Percentiles rank a stretch among this genome's conserved stretches.
phyloP scores from a whole-genome alignment of 83 land plant genomes.

The Picea engelmannii region DNA sequence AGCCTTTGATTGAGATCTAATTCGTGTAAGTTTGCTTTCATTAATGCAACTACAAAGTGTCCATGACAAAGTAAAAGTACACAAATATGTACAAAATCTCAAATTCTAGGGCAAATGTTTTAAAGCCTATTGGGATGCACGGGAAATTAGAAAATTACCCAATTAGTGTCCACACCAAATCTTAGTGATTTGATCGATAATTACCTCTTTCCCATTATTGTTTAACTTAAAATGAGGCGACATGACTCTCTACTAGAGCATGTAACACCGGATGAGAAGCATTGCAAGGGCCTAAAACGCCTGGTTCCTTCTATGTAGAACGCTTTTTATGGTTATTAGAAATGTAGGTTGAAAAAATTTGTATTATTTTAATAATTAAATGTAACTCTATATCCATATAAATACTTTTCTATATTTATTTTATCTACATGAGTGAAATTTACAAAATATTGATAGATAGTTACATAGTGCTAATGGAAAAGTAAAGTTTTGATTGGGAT shows the following conservation, averaged over 20 bases:
- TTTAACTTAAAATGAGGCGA: constrained; percentile 76
- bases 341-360: too few relatives aligned
- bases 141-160: constrained; percentile 12
- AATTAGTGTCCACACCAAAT: constrained; percentile 67
- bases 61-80: constrained; percentile 39
- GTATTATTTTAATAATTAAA: too few relatives aligned
- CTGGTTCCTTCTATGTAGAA: constrained; percentile 67
- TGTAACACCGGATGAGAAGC: constrained; percentile 66
- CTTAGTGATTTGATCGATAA: constrained; percentile 66
- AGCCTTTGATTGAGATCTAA: constrained; percentile 1
- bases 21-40: background rate
- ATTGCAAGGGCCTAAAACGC: constrained; percentile 69
- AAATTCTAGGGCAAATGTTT: constrained; percentile 16
- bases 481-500: too few relatives aligned
- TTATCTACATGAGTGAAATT: too few relatives aligned
- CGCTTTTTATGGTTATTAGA: constrained; percentile 86
- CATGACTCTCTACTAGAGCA: constrained; percentile 79
- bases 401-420: too few relatives aligned
- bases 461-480: too few relatives aligned
- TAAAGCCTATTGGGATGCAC: constrained; percentile 15
- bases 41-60: constrained; percentile 86
- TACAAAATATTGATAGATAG: too few relatives aligned
- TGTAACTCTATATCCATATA: too few relatives aligned
- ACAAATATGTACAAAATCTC: constrained; percentile 72
- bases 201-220: constrained; percentile 81